These are phyloP conservation scores for Coelastrella sp. DNA, from an alignment of 139 green algal genomes.

Conservation along the genomic window DNA sequence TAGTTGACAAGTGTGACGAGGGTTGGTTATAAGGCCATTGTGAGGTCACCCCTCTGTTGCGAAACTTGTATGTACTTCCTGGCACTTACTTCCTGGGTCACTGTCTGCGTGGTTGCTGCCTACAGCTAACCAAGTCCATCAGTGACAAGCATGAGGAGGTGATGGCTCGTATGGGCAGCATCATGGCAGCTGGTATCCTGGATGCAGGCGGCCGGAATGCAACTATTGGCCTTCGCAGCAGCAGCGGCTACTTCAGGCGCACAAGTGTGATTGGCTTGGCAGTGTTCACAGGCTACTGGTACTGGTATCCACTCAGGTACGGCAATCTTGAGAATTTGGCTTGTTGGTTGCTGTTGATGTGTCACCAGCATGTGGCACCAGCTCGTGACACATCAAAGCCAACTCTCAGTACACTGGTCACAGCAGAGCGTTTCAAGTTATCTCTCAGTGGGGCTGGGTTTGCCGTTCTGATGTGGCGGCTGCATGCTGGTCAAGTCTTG, in stretches of 20 bases:
- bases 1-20: no score
- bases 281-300: constrained; percentile 98
- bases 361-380: no score
- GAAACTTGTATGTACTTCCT: background rate
- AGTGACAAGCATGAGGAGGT: constrained; percentile 96
- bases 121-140: constrained; percentile 85
- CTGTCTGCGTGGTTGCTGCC: background rate
- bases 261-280: constrained; percentile 90
- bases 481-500: no score
- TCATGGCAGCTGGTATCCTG: constrained; percentile 95
- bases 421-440: no score
- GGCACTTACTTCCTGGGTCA: background rate
- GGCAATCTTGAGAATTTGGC: background rate
- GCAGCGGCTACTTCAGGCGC: constrained; percentile 86
- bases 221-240: constrained; percentile 84
- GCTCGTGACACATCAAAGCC: no score
- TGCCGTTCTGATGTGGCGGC: no score
- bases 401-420: no score
- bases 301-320: constrained; percentile 48
- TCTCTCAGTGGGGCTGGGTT: no score
- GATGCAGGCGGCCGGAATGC: constrained; percentile 95
- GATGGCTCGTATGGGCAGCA: constrained; percentile 95
- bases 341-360: no score
- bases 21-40: no score
- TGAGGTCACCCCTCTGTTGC: no score